A percentile compares a stretch with the other conserved stretches of the same genome.
Conservation (phyloP, 257 asterid species). For the Henckelia pumila region DNA sequence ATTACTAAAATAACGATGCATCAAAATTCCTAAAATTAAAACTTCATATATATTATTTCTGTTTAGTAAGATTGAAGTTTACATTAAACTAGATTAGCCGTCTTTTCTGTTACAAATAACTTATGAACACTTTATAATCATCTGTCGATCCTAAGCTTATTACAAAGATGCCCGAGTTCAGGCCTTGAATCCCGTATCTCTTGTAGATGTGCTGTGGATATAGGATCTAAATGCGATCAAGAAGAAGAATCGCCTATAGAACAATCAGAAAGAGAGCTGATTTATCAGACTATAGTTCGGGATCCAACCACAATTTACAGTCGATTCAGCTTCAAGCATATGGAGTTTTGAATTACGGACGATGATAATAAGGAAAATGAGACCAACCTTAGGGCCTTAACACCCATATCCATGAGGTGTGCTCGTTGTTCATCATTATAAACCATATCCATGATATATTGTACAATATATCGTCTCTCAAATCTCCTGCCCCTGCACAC, state of each 20-base stretch:
- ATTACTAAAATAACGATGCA: too few relatives aligned
- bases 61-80: background rate
- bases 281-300: conserved; percentile 2
- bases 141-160: conserved; percentile 72
- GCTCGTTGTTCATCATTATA: conserved; percentile 86
- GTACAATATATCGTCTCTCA: conserved; percentile 76
- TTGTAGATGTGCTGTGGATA: conserved; percentile 65
- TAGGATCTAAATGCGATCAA: conserved; percentile 88
- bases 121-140: conserved; percentile 20
- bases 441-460: too few relatives aligned
- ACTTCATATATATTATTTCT: background rate
- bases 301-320: conserved; percentile 2
- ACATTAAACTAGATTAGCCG: background rate
- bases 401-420: conserved; percentile 77
- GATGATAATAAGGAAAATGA: conserved; percentile 16
- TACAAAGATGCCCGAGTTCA: conserved; percentile 90
- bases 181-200: conserved; percentile 76
- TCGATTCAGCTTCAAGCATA: conserved; percentile 6
- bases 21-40: too few relatives aligned
- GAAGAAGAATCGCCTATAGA: conserved; percentile 90
- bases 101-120: background rate
- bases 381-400: conserved; percentile 83
- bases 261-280: conserved; percentile 22
- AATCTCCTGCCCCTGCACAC: conserved; percentile 98
- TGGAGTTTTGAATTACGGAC: conserved; percentile 1